A percentile compares a stretch with the other conserved stretches of the same genome.
phyloP scores from a whole-genome alignment of 768 basidiomycete genomes.

The Tephrocybe sp. region DNA sequence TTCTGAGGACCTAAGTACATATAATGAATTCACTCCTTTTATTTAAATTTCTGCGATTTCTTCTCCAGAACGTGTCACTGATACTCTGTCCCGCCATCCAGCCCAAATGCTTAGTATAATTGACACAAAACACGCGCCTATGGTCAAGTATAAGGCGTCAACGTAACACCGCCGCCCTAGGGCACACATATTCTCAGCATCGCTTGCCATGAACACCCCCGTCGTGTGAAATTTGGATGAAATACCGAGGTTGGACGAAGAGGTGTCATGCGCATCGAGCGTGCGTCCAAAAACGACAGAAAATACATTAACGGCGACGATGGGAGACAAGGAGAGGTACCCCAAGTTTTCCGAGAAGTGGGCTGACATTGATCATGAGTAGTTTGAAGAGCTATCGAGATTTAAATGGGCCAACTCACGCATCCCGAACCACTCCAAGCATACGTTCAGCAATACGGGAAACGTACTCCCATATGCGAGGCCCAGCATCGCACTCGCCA shows the following conservation, averaged over 20 bases:
- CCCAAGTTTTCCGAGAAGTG: conserved; percentile 91
- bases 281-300: conserved; percentile 82
- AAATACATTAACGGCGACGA: conserved; percentile 78
- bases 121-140: conserved; percentile 43
- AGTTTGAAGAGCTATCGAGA: neutral
- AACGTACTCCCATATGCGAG: conserved; percentile 73
- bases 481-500: conserved; percentile 51
- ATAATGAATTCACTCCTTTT: no score
- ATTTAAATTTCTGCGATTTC: no score
- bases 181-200: conserved; percentile 34
- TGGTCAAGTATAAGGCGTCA: conserved; percentile 54
- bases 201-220: no score
- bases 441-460: conserved; percentile 71
- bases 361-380: no score
- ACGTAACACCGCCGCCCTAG: conserved; percentile 62
- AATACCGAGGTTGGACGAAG: no score
- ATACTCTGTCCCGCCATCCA: conserved; percentile 54
- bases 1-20: no score
- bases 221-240: no score
- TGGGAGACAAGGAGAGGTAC: conserved; percentile 68
- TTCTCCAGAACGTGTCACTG: no score
- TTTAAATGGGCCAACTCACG: conserved; percentile 53
- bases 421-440: conserved; percentile 82
- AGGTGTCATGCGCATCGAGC: conserved; percentile 70
- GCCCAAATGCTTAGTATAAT: conserved; percentile 52